Base-by-base conservation (phyloP, 345 rosid genomes). In the Eucalyptus victrix region DNA sequence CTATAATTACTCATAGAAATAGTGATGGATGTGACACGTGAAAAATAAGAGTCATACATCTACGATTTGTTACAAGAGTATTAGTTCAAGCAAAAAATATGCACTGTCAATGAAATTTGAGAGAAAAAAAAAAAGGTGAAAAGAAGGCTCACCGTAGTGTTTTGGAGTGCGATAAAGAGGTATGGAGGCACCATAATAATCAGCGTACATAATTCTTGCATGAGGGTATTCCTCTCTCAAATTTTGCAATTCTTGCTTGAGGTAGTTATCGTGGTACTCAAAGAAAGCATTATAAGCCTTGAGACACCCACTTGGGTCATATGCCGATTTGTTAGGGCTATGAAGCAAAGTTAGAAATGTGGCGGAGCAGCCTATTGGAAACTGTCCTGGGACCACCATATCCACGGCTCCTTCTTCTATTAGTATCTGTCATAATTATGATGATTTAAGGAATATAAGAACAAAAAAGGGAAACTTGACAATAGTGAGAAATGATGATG, bases 381-480 rank as follows among this genome's bases (percentile, higher is more conserved):
- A 87, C 87, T 93, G 94, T 37, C 97, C 97, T 8, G 97, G 96
- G 80, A 95, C 97, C 94, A 95, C 42, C 28, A 96, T 32, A 28
- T 94, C 93, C 56, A 91, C 92, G 1, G 97, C 97, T 4, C 96
- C 98, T 93, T 95, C 95, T 65, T 95, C 96, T 80, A 96, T 94
- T 90, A 96, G 91, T 8, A 88, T 76, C 97, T 96, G 54, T 51
- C 67, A 83, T 53, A 11, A 47, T 26, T 37, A 50, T 15, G n/a
- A 32, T 34, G 44, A 65, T 49, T 19, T 19, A 44, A 14, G 47
- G 54, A 8, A 18, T 17, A 5, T 34, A 69, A 18, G 12, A 34
- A 69, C 6, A 34, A 69, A 0, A 3, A 69, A 4, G 0, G 19
- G 32, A 2, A 60, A 60, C 67, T 12, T 28, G 67, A 60, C 15